Evolutionary conservation across 345 rosid species (phyloP), one percentile per base, ranked within the genome.

Genomic region (Citrus mangshanensis): DNA sequence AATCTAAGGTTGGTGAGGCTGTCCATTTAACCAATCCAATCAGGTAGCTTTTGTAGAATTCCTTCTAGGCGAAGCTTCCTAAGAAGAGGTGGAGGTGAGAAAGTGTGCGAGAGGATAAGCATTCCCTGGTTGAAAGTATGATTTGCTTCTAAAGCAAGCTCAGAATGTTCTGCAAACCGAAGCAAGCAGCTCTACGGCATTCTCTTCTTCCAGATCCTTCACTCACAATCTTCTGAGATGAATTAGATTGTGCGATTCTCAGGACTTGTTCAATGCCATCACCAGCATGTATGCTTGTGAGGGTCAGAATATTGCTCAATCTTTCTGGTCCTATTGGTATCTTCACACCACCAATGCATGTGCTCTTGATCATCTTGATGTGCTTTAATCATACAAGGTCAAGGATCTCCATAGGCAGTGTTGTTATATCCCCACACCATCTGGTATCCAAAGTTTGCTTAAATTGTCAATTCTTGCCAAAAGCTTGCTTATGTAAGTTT

Each of bases 161-260:
- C 70, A 78, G 64, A 75, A 85, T 85, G 80, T 73, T 70, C 63
- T 83, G 84, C 77, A 46, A 58, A 85, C 65, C 2, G 88, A 79
- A 54, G 74, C 82, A 69, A 74, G 76, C 40, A 87, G 76, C 68
- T 85, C 78, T 60, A 55, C 32, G 19, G 18, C 79, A 79, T 79
- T 78, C 59, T 79, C 86, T 74, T 75, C 80, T 12, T 75, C 54
- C 54, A 83, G 68, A 79, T 85, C 84, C 84, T 77, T 81, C 75
- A 85, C 84, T 42, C 89, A 82, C 40, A 78, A 74, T 68, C 80
- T 81, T 76, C 81, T 83, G 25, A 83, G 88, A 37, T 80, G 77
- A 35, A 73, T 78, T 72, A 81, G 77, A 37, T 75, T 49, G 54
- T 82, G 60, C 49, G 83, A 54, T 80, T 87, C 85, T 72, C 0